These are phyloP conservation scores for Dryas integrifolia DNA, from an alignment of 331 rosid genomes.

Conservation along the genomic window DNA sequence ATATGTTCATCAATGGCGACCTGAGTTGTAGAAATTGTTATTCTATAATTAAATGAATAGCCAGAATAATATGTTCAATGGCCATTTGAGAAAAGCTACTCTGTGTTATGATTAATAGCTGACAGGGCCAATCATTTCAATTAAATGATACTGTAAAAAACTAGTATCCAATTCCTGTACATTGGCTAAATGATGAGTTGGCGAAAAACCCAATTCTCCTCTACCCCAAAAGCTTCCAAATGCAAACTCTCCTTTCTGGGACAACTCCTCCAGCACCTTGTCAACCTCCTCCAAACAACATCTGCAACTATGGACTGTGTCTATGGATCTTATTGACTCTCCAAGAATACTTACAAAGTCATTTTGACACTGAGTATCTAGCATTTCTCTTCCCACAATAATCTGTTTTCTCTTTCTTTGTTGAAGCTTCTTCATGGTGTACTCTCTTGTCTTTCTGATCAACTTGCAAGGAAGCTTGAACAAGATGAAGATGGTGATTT, in stretches of 20 bases:
- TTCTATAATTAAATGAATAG: neutral
- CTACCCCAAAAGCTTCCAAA: slow-evolving; percentile 85
- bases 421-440: slow-evolving; percentile 35
- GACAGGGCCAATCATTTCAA: slow-evolving; percentile 35
- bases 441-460: slow-evolving; percentile 43
- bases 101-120: slow-evolving; percentile 1
- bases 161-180: slow-evolving; percentile 20
- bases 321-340: slow-evolving; percentile 29
- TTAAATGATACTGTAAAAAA: slow-evolving; percentile 38
- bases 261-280: slow-evolving; percentile 58
- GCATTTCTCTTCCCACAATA: slow-evolving; percentile 29
- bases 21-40: too few relatives aligned
- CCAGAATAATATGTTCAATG: neutral
- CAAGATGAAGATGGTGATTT: slow-evolving; percentile 54
- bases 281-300: slow-evolving; percentile 71
- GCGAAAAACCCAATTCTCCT: slow-evolving; percentile 27
- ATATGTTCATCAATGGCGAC: neutral
- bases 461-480: slow-evolving; percentile 62
- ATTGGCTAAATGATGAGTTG: slow-evolving; percentile 11
- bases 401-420: slow-evolving; percentile 30
- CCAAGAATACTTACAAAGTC: slow-evolving; percentile 34
- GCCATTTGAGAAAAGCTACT: neutral
- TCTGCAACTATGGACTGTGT: slow-evolving; percentile 27
- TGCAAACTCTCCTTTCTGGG: slow-evolving; percentile 60
- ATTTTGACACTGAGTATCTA: slow-evolving; percentile 9